phyloP scores from a whole-genome alignment of 225 moss, liverwort and hornwort genomes.

The Anthoceros angustus region DNA sequence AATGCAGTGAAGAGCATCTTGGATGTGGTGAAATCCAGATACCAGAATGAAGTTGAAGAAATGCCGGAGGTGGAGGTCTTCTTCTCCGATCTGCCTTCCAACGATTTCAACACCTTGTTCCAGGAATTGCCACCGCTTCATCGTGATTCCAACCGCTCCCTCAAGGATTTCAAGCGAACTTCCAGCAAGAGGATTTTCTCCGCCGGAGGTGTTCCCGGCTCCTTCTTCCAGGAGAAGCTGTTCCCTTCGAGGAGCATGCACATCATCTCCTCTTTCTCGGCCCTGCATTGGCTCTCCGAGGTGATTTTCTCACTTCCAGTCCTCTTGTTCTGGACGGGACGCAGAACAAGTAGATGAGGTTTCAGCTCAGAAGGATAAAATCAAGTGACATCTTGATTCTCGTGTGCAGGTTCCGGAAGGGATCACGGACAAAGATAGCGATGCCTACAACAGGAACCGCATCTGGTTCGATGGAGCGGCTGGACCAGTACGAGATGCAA shows the following conservation, averaged over 20 bases:
- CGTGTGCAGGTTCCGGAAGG: conserved; percentile 29
- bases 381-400: not conserved
- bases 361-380: not conserved
- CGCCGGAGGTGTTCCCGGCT: conserved; percentile 39
- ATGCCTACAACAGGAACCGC: conserved; percentile 38
- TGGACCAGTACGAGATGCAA: conserved; percentile 20
- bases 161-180: not conserved
- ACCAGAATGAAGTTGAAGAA: not conserved
- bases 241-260: conserved; percentile 31
- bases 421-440: conserved; percentile 24
- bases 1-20: conserved; percentile 15
- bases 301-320: conserved; percentile 9
- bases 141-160: not conserved
- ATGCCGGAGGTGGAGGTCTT: conserved; percentile 32
- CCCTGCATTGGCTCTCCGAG: conserved; percentile 46
- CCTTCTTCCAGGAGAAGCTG: conserved; percentile 21
- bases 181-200: conserved; percentile 10
- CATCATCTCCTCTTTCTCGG: conserved; percentile 28
- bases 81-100: conserved; percentile 39
- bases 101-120: conserved; percentile 52
- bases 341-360: not conserved
- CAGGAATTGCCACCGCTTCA: conserved; percentile 12
- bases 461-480: conserved; percentile 23
- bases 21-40: conserved; percentile 10
- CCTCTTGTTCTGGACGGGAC: not conserved